Evolutionary conservation across 192 early-diverging fungal species (phyloP), one percentile per base, ranked within the genome.

Genomic region (Gonapodya sp.): DNA sequence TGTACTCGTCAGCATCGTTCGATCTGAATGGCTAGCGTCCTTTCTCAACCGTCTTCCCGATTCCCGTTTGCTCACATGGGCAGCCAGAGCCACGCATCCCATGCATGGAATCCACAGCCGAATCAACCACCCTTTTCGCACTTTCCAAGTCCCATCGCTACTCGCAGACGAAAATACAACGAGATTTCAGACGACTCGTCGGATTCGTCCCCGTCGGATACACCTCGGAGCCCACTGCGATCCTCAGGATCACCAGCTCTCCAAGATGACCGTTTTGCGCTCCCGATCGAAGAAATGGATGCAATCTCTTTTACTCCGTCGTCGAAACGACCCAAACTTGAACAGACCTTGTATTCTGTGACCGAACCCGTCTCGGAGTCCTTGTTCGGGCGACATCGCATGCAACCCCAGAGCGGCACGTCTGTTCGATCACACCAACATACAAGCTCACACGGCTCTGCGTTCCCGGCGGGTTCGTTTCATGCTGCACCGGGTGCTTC

Each of bases 131-230:
- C 46, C 8, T 64, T 64, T 24, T 24, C 46, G 8, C 8, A 16
- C 46, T 64, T 64, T 64, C 46, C 46, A 64, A 8, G 46, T 16
- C 46, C 46, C 24, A 24, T n/a, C n/a, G n/a, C 46, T 24, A 64
- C 46, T 8, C 8, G 46, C 8, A 8, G 46, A 24, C 46, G 46
- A 8, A 64, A 64, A 24, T 64, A 64, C 46, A 24, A 64, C 8
- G 46, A 64, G 46, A 64, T 64, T 64, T 64, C 46, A 64, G 46
- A 64, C 46, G 46, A 64, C 46, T 64, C 46, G 8, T 64, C 46
- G 8, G 46, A 64, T 24, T 64, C 46, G 8, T 64, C 46, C 46
- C 46, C 46, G 46, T 64, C 46, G 24, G 46, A 64, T 64, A 64
- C 46, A 16, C 46, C 46, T 64, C 46, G 46, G 24, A 64, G 8